Percentiles rank a stretch among this genome's conserved stretches.
Evolutionary conservation across 805 yeast genomes (phyloP).

Genomic region (Metschnikowia kunwiensis): DNA sequence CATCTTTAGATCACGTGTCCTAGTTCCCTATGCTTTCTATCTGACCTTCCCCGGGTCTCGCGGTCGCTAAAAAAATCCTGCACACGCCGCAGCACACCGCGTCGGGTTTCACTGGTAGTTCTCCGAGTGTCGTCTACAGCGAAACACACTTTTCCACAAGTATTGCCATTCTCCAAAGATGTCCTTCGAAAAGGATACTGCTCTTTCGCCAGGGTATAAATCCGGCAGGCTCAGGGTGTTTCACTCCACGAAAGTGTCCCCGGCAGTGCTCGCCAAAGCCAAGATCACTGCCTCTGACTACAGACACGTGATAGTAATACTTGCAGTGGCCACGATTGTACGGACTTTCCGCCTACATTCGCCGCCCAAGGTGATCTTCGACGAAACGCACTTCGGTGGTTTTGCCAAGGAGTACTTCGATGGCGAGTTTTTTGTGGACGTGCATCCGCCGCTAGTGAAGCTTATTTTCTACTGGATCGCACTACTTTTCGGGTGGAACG

Average conservation of each 20-base stretch:
- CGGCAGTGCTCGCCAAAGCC: conserved; percentile 15
- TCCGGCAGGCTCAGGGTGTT: conserved; percentile 31
- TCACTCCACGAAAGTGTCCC: conserved; percentile 23
- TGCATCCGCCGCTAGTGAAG: conserved; percentile 70
- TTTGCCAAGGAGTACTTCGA: conserved; percentile 44
- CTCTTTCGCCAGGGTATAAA: conserved; percentile 30
- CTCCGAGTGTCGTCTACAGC: too few relatives aligned
- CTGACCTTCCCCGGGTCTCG: too few relatives aligned
- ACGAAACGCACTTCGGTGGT: conserved; percentile 44
- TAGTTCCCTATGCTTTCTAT: too few relatives aligned
- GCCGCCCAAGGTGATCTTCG: conserved; percentile 46
- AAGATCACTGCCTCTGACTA: conserved; percentile 18
- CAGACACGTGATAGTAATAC: conserved; percentile 3
- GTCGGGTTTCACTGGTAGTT: too few relatives aligned
- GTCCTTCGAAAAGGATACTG: too few relatives aligned
- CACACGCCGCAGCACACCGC: too few relatives aligned
- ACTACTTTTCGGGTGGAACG: conserved; percentile 51
- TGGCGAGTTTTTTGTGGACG: conserved; percentile 65
- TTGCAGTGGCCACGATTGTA: conserved; percentile 23
- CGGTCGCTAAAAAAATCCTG: too few relatives aligned
- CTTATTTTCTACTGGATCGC: conserved; percentile 56
- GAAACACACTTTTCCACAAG: too few relatives aligned
- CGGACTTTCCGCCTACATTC: conserved; percentile 32
- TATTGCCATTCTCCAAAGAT: too few relatives aligned
- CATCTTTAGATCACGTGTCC: too few relatives aligned